Conservation (phyloP, 148 eudicot species). For the Rhododendron vialii region DNA sequence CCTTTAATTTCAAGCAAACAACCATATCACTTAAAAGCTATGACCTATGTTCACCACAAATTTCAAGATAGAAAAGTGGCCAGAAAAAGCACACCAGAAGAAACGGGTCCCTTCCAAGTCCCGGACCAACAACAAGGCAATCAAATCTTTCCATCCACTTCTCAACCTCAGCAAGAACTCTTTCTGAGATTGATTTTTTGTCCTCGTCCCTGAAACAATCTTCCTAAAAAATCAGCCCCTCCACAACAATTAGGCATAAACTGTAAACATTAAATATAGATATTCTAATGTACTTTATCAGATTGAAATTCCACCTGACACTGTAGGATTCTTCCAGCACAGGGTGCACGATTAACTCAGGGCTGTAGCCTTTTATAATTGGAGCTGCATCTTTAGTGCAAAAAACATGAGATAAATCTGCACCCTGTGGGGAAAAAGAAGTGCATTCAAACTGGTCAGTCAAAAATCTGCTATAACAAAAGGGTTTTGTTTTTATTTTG, state of each 20-base stretch:
- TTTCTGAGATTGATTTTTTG: conserved; percentile 38
- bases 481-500: not conserved
- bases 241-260: not conserved
- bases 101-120: conserved; percentile 96
- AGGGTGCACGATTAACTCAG: conserved; percentile 97
- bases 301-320: conserved; percentile 43
- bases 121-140: conserved; percentile 96
- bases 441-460: not conserved
- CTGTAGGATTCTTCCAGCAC: conserved; percentile 88
- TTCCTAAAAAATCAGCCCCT: not conserved
- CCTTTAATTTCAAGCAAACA: not conserved
- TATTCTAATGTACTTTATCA: not conserved
- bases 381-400: conserved; percentile 97
- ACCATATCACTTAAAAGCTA: not conserved
- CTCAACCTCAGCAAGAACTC: conserved; percentile 66
- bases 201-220: conserved; percentile 67
- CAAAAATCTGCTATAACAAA: not conserved
- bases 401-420: conserved; percentile 94
- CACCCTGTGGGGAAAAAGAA: conserved; percentile 55
- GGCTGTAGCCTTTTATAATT: conserved; percentile 88
- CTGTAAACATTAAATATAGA: not conserved
- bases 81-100: conserved; percentile 60
- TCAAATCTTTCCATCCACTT: conserved; percentile 98
- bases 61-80: not conserved
- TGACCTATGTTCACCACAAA: not conserved